A percentile compares a stretch with the other conserved stretches of the same genome.
phyloP scores from a whole-genome alignment of 2,329 filamentous ascomycete genomes.

The Lecanicillium sp. region DNA sequence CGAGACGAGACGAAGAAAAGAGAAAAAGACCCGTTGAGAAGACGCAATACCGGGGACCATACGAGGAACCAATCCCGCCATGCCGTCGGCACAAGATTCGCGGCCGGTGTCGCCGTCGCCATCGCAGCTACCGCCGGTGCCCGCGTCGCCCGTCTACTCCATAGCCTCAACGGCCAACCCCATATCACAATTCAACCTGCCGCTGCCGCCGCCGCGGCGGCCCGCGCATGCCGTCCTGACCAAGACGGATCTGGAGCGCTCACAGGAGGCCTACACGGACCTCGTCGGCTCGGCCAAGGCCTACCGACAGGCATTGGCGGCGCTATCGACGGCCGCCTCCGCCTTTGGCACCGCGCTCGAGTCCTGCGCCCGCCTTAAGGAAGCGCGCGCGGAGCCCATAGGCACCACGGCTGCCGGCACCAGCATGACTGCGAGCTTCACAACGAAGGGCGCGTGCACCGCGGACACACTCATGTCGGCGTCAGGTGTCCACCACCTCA shows the following conservation, averaged over 20 bases:
- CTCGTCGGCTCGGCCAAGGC: constrained; percentile 56
- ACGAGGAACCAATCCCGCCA: constrained; percentile 15
- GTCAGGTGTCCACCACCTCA: constrained; percentile 59
- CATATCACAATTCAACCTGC: constrained; percentile 52
- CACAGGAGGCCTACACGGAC: constrained; percentile 56
- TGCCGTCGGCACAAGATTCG: constrained; percentile 28
- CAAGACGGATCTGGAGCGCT: constrained; percentile 56
- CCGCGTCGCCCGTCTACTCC: constrained; percentile 57
- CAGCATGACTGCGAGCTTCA: constrained; percentile 43
- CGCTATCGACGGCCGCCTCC: constrained; percentile 55
- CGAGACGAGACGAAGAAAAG: background rate
- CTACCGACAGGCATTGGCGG: constrained; percentile 56
- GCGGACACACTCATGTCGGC: constrained; percentile 57
- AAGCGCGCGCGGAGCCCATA: constrained; percentile 55
- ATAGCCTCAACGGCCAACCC: constrained; percentile 58
- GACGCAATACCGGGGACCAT: too few species aligned
- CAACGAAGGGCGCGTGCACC: constrained; percentile 47
- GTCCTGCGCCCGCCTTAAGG: constrained; percentile 61
- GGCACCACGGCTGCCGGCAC: constrained; percentile 29
- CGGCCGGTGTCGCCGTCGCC: constrained; percentile 44
- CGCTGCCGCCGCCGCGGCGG: constrained; percentile 53
- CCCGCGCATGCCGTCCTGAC: constrained; percentile 55
- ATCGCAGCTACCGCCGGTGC: constrained; percentile 54
- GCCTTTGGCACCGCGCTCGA: constrained; percentile 60
- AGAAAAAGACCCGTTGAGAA: background rate